phyloP scores from a whole-genome alignment of 1,284 basidiomycete genomes.

The Irpex rosettiformis region DNA sequence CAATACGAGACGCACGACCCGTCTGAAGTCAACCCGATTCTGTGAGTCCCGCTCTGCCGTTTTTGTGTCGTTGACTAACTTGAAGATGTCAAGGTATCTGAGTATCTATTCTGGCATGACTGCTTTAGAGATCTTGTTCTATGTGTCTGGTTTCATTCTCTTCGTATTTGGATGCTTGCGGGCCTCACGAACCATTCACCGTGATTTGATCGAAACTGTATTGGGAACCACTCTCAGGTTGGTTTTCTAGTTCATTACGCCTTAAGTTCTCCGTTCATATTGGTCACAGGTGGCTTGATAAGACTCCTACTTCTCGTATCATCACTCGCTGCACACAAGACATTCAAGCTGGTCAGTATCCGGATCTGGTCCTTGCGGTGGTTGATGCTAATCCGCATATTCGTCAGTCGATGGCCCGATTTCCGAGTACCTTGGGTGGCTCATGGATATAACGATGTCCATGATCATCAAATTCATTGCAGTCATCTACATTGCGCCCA shows the following conservation, averaged over 20 bases:
- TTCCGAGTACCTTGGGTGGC: conserved; percentile 19
- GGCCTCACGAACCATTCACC: conserved; percentile 58
- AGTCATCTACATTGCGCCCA: conserved; percentile 43
- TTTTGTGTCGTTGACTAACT: background rate
- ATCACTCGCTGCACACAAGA: conserved; percentile 60
- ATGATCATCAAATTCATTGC: conserved; percentile 41
- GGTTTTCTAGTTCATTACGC: background rate
- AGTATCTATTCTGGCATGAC: conserved; percentile 39
- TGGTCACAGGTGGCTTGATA: conserved; percentile 44
- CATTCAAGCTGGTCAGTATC: conserved; percentile 37
- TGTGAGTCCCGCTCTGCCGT: background rate
- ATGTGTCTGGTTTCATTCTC: conserved; percentile 26
- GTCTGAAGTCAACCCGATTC: conserved; percentile 19
- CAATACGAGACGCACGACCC: conserved; percentile 30
- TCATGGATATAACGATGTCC: conserved; percentile 27
- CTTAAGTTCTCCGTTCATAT: background rate
- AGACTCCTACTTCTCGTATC: conserved; percentile 54
- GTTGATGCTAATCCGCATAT: background rate
- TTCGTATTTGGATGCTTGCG: conserved; percentile 40
- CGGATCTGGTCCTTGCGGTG: background rate
- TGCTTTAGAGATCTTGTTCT: conserved; percentile 24
- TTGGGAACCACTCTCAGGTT: conserved; percentile 52
- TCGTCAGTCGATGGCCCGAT: conserved; percentile 29
- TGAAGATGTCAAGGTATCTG: conserved; percentile 34
- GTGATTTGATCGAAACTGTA: conserved; percentile 48